Evolutionary conservation across 306 rosid species (phyloP).

Genomic region (Luffa aegyptiaca): DNA sequence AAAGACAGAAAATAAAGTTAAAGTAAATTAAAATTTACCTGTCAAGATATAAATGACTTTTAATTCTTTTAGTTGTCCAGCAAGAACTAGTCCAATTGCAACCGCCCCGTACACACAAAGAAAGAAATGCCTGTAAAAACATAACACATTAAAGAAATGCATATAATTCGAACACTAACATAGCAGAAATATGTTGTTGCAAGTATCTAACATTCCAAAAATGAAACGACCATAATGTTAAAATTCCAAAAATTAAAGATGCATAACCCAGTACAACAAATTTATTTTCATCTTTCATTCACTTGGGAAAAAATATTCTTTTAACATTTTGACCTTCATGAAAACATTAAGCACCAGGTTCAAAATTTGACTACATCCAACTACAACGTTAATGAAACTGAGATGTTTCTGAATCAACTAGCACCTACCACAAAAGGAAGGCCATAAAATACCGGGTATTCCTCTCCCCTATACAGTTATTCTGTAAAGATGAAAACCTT

Average conservation of each 20-base stretch:
- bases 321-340: neutral
- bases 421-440: slow-evolving; percentile 90
- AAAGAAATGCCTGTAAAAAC: slow-evolving; percentile 69
- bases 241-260: neutral
- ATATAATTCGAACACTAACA: slow-evolving; percentile 8
- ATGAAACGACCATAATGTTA: neutral
- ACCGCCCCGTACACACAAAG: slow-evolving; percentile 73
- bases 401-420: slow-evolving; percentile 11
- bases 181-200: neutral
- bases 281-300: neutral
- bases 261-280: neutral
- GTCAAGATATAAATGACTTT: slow-evolving; percentile 58
- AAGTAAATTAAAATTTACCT: slow-evolving; percentile 37
- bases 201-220: neutral
- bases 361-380: neutral
- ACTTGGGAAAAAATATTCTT: neutral
- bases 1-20: neutral
- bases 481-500: slow-evolving; percentile 40
- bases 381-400: neutral
- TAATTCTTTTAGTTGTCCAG: slow-evolving; percentile 63
- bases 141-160: slow-evolving; percentile 18
- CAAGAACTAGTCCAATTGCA: slow-evolving; percentile 57
- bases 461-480: slow-evolving; percentile 95
- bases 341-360: neutral
- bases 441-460: slow-evolving; percentile 76